phyloP scores from a whole-genome alignment of 2,329 filamentous ascomycete genomes.

The Paecilomyces niveus region DNA sequence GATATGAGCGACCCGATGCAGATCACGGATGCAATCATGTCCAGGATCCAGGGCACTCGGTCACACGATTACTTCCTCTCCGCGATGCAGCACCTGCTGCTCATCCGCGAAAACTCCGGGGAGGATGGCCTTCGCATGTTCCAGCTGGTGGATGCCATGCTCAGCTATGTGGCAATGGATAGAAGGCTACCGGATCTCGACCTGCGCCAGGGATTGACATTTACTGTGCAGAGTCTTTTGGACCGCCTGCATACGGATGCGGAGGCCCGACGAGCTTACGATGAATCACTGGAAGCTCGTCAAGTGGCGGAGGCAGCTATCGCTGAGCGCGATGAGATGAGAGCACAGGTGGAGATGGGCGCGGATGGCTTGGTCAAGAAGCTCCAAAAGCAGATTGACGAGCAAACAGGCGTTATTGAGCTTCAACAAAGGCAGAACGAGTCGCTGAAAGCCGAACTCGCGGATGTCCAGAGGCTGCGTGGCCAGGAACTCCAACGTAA shows the following conservation, averaged over 20 bases:
- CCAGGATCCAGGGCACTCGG: slow-evolving; percentile 72
- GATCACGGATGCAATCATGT: slow-evolving; percentile 88
- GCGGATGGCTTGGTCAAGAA: slow-evolving; percentile 91
- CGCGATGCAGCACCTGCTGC: slow-evolving; percentile 85
- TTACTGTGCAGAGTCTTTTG: slow-evolving; percentile 89
- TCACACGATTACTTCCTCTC: slow-evolving; percentile 95
- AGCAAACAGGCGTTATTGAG: slow-evolving; percentile 84
- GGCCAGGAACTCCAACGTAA: slow-evolving; percentile 90
- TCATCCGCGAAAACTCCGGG: slow-evolving; percentile 84
- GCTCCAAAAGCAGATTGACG: slow-evolving; percentile 86
- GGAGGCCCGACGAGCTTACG: slow-evolving; percentile 83
- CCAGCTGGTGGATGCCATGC: slow-evolving; percentile 96
- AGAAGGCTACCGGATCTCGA: slow-evolving; percentile 92
- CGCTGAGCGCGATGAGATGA: slow-evolving; percentile 94
- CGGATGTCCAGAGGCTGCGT: slow-evolving; percentile 75
- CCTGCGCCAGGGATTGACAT: slow-evolving; percentile 93
- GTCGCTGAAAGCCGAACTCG: slow-evolving; percentile 79
- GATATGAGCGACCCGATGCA: slow-evolving; percentile 89
- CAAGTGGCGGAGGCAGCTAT: slow-evolving; percentile 94
- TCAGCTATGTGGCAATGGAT: slow-evolving; percentile 98
- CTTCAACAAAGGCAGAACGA: slow-evolving; percentile 82
- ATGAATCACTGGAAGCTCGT: slow-evolving; percentile 82
- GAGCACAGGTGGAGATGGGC: slow-evolving; percentile 76
- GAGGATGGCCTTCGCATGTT: slow-evolving; percentile 94
- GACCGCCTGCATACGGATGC: slow-evolving; percentile 96